Percentiles rank a stretch among this genome's conserved stretches.
phyloP scores from a whole-genome alignment of 2,329 filamentous ascomycete species.

The Raffaelea deltoideospora region DNA sequence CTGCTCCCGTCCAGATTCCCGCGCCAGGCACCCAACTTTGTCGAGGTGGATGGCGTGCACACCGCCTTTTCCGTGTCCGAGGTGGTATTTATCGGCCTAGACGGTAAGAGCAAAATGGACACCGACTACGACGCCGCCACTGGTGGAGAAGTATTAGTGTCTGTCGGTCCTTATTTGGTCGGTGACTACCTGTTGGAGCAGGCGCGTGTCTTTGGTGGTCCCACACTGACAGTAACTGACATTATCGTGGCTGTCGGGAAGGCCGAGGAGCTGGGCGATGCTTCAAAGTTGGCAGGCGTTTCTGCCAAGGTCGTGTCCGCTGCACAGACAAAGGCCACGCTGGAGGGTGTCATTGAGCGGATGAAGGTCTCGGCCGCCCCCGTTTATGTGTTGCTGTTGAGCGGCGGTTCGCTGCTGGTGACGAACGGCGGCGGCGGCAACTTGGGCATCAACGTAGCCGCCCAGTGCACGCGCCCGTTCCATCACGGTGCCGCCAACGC shows the following conservation, averaged over 20 bases:
- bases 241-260: slow-evolving; percentile 17
- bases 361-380: slow-evolving; percentile 49
- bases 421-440: slow-evolving; percentile 35
- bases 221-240: slow-evolving; percentile 43
- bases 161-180: slow-evolving; percentile 13
- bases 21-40: slow-evolving; percentile 28
- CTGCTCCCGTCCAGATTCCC: slow-evolving; percentile 32
- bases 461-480: slow-evolving; percentile 34
- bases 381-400: slow-evolving; percentile 44
- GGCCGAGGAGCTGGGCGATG: slow-evolving; percentile 12
- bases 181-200: slow-evolving; percentile 31
- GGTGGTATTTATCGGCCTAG: slow-evolving; percentile 24
- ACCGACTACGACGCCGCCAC: slow-evolving; percentile 24
- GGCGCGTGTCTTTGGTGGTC: slow-evolving; percentile 40
- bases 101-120: slow-evolving; percentile 25
- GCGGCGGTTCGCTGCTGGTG: slow-evolving; percentile 44
- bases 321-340: slow-evolving; percentile 22
- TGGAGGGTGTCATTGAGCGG: slow-evolving; percentile 41
- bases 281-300: slow-evolving; percentile 19
- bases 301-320: slow-evolving; percentile 20
- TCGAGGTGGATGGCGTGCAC: slow-evolving; percentile 27
- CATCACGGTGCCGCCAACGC: slow-evolving; percentile 48
- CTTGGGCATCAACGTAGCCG: too few relatives aligned
- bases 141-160: too few relatives aligned
- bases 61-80: slow-evolving; percentile 24